Evolutionary conservation across 345 rosid genomes (phyloP).

Genomic region (Moricandia moricandioides): DNA sequence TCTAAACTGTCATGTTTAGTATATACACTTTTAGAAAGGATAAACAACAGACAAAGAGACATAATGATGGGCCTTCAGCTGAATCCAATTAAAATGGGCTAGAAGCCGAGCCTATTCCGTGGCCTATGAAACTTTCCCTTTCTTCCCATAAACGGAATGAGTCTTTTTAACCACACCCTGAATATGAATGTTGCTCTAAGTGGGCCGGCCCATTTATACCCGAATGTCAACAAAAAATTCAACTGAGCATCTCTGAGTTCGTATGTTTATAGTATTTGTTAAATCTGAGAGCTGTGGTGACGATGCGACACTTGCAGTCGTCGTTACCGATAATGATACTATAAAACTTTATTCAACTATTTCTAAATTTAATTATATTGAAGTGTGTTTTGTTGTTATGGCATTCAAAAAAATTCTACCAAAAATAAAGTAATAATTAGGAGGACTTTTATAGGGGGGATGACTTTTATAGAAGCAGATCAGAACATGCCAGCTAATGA

Average conservation of each 20-base stretch:
- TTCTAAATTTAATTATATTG: neutral
- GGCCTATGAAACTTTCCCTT: neutral
- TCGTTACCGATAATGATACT: neutral
- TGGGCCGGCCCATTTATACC: neutral
- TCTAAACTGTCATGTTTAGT: too few relatives aligned
- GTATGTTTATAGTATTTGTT: neutral
- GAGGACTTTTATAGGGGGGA: neutral
- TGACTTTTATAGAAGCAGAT: conserved; percentile 27
- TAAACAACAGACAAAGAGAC: neutral
- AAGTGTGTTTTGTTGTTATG: neutral
- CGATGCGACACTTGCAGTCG: neutral
- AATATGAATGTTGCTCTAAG: too few relatives aligned
- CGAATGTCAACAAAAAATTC: neutral
- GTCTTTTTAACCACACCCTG: too few relatives aligned
- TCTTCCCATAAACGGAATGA: neutral
- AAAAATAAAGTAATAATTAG: conserved; percentile 3
- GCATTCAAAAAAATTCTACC: neutral
- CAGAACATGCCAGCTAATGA: conserved; percentile 37
- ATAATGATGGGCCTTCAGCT: neutral
- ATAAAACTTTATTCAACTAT: neutral
- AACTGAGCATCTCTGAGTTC: neutral
- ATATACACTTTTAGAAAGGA: too few relatives aligned
- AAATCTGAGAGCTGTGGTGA: neutral
- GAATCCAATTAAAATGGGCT: neutral
- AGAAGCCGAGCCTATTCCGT: neutral